phyloP scores from a whole-genome alignment of 2,329 filamentous ascomycete species.

The Neonectria faginata region DNA sequence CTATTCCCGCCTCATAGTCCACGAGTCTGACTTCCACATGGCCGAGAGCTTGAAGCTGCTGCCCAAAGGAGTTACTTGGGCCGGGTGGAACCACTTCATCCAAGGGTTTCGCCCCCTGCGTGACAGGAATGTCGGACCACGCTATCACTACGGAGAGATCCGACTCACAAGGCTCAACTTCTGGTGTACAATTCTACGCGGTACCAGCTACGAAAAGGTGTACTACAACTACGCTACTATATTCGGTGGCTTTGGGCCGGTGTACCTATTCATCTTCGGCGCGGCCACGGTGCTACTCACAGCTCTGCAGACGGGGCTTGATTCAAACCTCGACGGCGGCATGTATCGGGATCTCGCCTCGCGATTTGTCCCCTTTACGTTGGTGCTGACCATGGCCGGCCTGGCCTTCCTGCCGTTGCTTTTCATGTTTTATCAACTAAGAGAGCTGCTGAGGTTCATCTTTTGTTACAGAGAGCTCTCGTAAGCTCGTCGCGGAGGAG shows the following conservation, averaged over 20 bases:
- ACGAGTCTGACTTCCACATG: conserved; percentile 49
- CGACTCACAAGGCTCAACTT: conserved; percentile 50
- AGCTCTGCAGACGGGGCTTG: conserved; percentile 20
- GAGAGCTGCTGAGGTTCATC: not conserved
- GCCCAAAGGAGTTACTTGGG: conserved; percentile 42
- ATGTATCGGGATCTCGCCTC: conserved; percentile 9
- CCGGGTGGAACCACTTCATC: conserved; percentile 48
- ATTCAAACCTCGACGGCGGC: conserved; percentile 6
- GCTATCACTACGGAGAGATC: conserved; percentile 54
- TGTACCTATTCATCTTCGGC: conserved; percentile 30
- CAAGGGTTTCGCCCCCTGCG: conserved; percentile 40
- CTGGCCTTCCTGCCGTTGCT: conserved; percentile 15
- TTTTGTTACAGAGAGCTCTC: not conserved
- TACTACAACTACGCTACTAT: conserved; percentile 26
- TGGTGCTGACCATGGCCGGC: conserved; percentile 17
- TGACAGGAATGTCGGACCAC: conserved; percentile 42
- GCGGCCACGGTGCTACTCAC: conserved; percentile 24
- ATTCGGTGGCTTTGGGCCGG: conserved; percentile 25
- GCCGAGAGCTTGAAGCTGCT: conserved; percentile 47
- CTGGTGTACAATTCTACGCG: conserved; percentile 13
- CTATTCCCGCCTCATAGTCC: conserved; percentile 50
- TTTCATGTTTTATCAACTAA: conserved; percentile 14
- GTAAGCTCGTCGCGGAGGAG: not conserved
- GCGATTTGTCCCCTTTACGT: conserved; percentile 15
- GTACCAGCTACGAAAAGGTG: conserved; percentile 17